Evolutionary conservation across 176 grass and related monocot genomes (phyloP).

Genomic region (Cenchrus americanus): DNA sequence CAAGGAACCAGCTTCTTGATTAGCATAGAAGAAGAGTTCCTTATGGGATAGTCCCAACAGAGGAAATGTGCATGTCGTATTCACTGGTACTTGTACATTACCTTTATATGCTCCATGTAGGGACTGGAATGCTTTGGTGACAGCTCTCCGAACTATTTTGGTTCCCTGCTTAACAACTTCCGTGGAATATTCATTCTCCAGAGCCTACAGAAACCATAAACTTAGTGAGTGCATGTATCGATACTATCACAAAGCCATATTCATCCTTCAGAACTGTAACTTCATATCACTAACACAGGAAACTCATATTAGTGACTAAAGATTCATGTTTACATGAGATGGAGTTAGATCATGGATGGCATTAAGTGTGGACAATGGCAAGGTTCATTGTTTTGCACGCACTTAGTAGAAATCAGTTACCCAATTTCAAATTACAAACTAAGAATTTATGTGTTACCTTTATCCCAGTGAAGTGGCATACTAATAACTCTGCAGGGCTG

Average conservation of each 20-base stretch:
- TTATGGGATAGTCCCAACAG: neutral
- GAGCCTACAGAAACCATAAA: slow-evolving; percentile 55
- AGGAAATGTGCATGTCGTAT: neutral
- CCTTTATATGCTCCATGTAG: slow-evolving; percentile 69
- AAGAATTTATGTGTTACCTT: slow-evolving; percentile 64
- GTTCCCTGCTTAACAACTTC: slow-evolving; percentile 68
- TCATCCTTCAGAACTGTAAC: slow-evolving; percentile 5
- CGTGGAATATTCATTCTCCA: slow-evolving; percentile 65
- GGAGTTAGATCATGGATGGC: neutral
- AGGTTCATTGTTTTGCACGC: neutral
- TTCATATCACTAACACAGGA: neutral
- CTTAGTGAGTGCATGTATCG: neutral
- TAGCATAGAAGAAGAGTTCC: neutral
- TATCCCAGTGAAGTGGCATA: slow-evolving; percentile 79
- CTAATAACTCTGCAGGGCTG: slow-evolving; percentile 69
- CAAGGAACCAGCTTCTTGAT: neutral
- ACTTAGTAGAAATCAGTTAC: slow-evolving; percentile 2
- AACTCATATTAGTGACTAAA: neutral
- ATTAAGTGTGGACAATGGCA: neutral
- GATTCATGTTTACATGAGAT: neutral
- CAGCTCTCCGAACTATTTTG: slow-evolving; percentile 67
- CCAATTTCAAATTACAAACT: slow-evolving; percentile 2
- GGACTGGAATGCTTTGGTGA: slow-evolving; percentile 75
- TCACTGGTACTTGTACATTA: slow-evolving; percentile 19
- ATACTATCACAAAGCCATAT: neutral